A percentile compares a stretch with the other conserved stretches of the same genome.
These are phyloP conservation scores for Priceomyces castillae DNA, from an alignment of 805 yeast species.

Conservation along the genomic window DNA sequence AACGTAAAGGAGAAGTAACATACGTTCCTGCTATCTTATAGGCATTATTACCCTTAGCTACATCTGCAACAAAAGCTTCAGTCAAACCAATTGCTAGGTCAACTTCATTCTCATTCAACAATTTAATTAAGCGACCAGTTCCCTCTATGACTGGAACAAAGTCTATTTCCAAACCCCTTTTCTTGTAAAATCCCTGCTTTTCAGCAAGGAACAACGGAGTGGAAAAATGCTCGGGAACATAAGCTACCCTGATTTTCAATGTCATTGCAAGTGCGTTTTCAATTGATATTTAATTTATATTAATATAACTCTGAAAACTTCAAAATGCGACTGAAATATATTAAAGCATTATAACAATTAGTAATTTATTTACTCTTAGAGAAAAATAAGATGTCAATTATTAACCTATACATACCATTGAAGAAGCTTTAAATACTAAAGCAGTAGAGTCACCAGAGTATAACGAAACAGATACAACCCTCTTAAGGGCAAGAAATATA, in stretches of 20 bases:
- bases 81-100: constrained; percentile 88
- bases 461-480: neutral
- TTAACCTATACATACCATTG: neutral
- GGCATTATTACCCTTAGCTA: constrained; percentile 63
- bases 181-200: constrained; percentile 52
- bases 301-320: too few species aligned
- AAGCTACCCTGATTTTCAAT: constrained; percentile 57
- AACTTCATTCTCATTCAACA: constrained; percentile 59
- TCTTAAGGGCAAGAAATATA: neutral
- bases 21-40: constrained; percentile 78
- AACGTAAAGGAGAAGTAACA: constrained; percentile 80
- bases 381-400: too few species aligned
- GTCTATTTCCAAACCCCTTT: constrained; percentile 53
- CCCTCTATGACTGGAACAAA: constrained; percentile 78
- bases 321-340: too few species aligned
- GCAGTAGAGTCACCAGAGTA: neutral
- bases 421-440: neutral
- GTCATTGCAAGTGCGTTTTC: too few species aligned
- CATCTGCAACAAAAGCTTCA: constrained; percentile 84
- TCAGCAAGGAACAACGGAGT: constrained; percentile 79
- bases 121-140: constrained; percentile 79
- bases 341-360: too few species aligned
- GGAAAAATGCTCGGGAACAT: constrained; percentile 88
- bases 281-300: too few species aligned
- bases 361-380: too few species aligned